Base-by-base conservation (phyloP, 306 rosid species). In the Prunus dulcis region DNA sequence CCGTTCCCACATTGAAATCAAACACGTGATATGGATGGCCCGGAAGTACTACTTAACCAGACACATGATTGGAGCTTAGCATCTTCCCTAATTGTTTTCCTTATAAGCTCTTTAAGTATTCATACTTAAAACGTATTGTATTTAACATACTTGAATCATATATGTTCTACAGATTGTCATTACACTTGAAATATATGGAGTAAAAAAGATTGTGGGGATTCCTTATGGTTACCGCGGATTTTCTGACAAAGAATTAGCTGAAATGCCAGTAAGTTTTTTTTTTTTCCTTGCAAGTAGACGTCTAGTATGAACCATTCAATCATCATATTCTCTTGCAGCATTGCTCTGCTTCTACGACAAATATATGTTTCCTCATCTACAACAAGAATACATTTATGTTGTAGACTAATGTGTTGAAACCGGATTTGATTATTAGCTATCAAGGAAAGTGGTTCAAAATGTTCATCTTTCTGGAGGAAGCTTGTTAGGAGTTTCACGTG, bases 391-490 rank as follows among this genome's bases (percentile, higher is more conserved):
- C 14, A 18, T 75, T 46, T 45, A 27, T 57, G 58, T 67, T 47
- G 76, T 74, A 50, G 47, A 76, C 70, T 86, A 66, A 81, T 51
- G 53, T 25, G 63, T 58, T 73, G 62, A 67, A 65, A 46, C 30
- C 71, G 78, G 22, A 49, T 79, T 78, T 74, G 57, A 82, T 88
- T 84, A 50, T 63, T 88, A 96, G 99, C 80, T 96, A 50, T 90
- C 98, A 12, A 82, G 99, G 78, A 96, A 83, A 82, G 97, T 96
- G 78, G 99, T 92, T 73, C 99, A 96, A 82, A 96, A 96, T 71
- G 82, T 96, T 86, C 99, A 96, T 88, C 99, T 96, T 79, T 92
- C 98, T 84, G 99, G 99, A 47, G 99, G 99, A 86, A 96, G 99
- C 82, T 80, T 96, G 83, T 84, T 96, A 84, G 99, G 99, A 78